Conservation (phyloP, 345 rosid genomes). For the Schrenkiella parvula region DNA sequence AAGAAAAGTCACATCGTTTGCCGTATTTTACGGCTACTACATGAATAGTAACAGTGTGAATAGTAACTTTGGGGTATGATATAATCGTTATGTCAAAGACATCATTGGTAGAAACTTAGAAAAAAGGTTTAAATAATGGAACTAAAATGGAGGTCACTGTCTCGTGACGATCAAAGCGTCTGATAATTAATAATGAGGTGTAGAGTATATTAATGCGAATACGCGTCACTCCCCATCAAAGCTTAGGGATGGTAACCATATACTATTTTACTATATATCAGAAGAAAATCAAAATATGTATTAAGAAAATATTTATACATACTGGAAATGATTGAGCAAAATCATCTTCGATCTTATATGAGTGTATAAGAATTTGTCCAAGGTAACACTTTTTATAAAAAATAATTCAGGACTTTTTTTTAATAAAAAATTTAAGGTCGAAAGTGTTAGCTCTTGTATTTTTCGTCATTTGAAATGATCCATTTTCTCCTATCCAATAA, state of each 20-base stretch:
- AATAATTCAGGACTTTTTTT: neutral
- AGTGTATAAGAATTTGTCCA: neutral
- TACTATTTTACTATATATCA: neutral
- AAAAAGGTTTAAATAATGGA: neutral
- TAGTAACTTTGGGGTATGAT: neutral
- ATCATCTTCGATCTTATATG: too few relatives aligned
- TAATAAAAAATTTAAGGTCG: neutral
- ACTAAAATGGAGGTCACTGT: slow-evolving; percentile 24
- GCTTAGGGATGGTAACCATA: slow-evolving; percentile 1
- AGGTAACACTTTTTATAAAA: neutral
- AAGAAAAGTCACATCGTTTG: slow-evolving; percentile 14
- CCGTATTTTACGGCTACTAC: neutral
- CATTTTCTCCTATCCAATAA: neutral
- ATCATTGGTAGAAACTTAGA: neutral
- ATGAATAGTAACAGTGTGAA: slow-evolving; percentile 8
- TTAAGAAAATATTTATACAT: neutral
- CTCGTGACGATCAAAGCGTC: slow-evolving; percentile 30
- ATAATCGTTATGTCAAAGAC: neutral
- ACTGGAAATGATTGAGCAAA: neutral
- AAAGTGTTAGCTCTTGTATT: neutral
- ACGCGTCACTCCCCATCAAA: slow-evolving; percentile 13
- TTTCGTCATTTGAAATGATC: neutral
- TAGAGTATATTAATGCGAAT: slow-evolving; percentile 16
- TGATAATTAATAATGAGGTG: slow-evolving; percentile 15
- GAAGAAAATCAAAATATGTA: neutral